A percentile compares a stretch with the other conserved stretches of the same genome.
Evolutionary conservation across 768 basidiomycete genomes (phyloP).

Genomic region (Gyrodon lividus): DNA sequence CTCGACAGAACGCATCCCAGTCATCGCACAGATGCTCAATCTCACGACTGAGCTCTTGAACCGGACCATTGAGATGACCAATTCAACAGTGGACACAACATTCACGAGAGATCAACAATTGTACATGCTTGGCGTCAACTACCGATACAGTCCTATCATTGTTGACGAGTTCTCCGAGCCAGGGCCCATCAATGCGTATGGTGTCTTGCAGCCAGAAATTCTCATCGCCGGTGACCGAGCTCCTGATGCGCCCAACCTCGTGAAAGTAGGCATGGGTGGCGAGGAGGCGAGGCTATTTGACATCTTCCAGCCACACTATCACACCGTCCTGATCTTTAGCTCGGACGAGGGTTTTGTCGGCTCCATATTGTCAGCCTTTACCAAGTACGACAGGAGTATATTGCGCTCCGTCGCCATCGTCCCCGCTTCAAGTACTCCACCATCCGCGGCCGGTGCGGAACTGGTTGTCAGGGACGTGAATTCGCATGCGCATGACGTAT

Average conservation of each 20-base stretch:
- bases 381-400: neutral
- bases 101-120: neutral
- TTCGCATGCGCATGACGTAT: slow-evolving; percentile 37
- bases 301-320: slow-evolving; percentile 1
- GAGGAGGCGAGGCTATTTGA: slow-evolving; percentile 7
- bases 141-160: slow-evolving; percentile 49
- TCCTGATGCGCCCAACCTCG: slow-evolving; percentile 11
- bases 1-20: slow-evolving; percentile 40
- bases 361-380: neutral
- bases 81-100: neutral
- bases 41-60: slow-evolving; percentile 24
- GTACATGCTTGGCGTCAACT: slow-evolving; percentile 51
- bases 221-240: slow-evolving; percentile 15
- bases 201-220: slow-evolving; percentile 2
- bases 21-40: slow-evolving; percentile 41
- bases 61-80: neutral
- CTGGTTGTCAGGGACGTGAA: slow-evolving; percentile 34
- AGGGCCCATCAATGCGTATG: slow-evolving; percentile 7
- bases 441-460: slow-evolving; percentile 16
- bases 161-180: slow-evolving; percentile 32
- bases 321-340: slow-evolving; percentile 15
- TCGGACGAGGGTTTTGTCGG: neutral
- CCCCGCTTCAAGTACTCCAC: neutral
- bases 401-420: slow-evolving; percentile 2
- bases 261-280: no score